Base-by-base conservation (phyloP, 257 asterid species). In the Scutellaria baicalensis region DNA sequence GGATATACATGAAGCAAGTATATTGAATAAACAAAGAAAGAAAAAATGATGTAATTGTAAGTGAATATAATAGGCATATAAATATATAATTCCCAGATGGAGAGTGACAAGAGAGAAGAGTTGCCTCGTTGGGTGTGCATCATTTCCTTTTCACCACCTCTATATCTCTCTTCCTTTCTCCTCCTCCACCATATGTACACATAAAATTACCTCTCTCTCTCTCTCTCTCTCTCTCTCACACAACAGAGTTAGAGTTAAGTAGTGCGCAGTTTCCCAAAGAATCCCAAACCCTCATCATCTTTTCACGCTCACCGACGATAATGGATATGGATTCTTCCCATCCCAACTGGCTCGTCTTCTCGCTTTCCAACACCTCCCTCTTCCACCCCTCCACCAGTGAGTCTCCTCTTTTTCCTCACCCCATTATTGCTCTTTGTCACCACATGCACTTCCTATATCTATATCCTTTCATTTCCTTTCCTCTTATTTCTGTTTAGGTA, bases 261-360 rank as follows among this genome's bases (percentile, higher is more conserved):
- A 2, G 33, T 27, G 33, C 82, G 88, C 90, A 64, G 80, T 84
- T 86, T 86, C 82, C 91, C 89, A 66, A 84, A 82, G 82, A 73
- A 31, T 3, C 60, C n/a, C n/a, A n/a, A n/a, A n/a, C n/a, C 8
- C 52, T 10, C 64, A 47, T 56, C 48, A 10, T 39, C 20, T 59
- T 59, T 68, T 78, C 87, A 75, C 83, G 64, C 76, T 66, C 81
- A 76, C 75, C 74, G 66, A 82, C 75, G 78, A 68, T 49, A 66
- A 78, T 74, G 77, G 77, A 81, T 67, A 85, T 84, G 88, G 82
- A 85, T 88, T 81, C 92, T 65, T 73, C 88, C 44, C 74, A 77
- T 54, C 85, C 82, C 21, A 86, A 84, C 83, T 88, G 95, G 95
- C 92, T 90, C 75, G 90, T 86, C 68, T 91, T 91, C 95, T 86